Evolutionary conservation across 2,329 filamentous ascomycete genomes (phyloP).

Genomic region (Hymenoscyphus scutula): DNA sequence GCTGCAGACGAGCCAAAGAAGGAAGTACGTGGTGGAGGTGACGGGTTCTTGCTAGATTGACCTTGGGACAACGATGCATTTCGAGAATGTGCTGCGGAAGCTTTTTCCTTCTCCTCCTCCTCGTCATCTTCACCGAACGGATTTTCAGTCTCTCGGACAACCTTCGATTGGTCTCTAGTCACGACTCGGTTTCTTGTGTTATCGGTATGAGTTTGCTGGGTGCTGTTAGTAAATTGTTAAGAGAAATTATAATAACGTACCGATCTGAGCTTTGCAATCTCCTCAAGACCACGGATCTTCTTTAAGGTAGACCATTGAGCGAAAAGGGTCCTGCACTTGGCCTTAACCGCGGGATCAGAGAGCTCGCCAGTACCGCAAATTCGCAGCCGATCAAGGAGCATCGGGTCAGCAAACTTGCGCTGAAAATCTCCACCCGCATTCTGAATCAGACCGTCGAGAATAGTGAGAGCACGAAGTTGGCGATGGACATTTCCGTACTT

Average conservation of each 20-base stretch:
- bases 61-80: conserved; percentile 20
- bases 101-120: conserved; percentile 41
- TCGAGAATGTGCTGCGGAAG: conserved; percentile 27
- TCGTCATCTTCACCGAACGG: conserved; percentile 68
- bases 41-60: conserved; percentile 22
- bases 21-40: conserved; percentile 17
- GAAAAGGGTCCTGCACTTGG: conserved; percentile 86
- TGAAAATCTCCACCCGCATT: conserved; percentile 90
- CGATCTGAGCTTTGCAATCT: conserved; percentile 75
- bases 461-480: conserved; percentile 81
- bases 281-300: conserved; percentile 73
- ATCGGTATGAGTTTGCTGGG: conserved; percentile 52
- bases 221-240: conserved; percentile 16
- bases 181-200: conserved; percentile 44
- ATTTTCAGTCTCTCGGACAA: conserved; percentile 76
- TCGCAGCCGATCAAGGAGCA: conserved; percentile 84
- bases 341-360: conserved; percentile 80
- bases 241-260: conserved; percentile 36
- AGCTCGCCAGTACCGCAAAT: conserved; percentile 82
- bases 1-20: conserved; percentile 17
- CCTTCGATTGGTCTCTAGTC: conserved; percentile 76
- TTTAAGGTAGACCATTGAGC: conserved; percentile 87
- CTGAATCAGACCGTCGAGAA: conserved; percentile 90
- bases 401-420: conserved; percentile 83
- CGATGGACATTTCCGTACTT: conserved; percentile 96